Conservation (phyloP, 139 green algal species). For the Chlorella sorokiniana region DNA sequence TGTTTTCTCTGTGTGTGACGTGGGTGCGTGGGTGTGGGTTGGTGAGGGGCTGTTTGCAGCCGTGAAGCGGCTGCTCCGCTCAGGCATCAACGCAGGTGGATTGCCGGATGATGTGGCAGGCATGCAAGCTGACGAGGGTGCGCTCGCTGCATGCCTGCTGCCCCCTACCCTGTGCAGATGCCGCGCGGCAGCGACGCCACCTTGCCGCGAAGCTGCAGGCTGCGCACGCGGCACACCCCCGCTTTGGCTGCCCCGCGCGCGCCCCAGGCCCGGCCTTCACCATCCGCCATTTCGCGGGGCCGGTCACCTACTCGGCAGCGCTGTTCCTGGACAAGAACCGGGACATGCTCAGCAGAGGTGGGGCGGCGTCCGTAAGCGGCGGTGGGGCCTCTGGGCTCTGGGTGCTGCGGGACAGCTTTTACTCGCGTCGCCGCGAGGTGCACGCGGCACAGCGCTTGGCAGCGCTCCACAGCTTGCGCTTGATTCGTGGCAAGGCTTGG, state of each 20-base stretch:
- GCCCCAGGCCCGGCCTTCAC: slow-evolving; percentile 63
- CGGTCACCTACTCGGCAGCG: slow-evolving; percentile 62
- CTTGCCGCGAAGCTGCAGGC: slow-evolving; percentile 53
- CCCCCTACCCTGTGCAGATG: not conserved
- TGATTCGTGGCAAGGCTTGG: too few relatives aligned
- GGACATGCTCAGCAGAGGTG: slow-evolving; percentile 59
- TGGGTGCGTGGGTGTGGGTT: too few relatives aligned
- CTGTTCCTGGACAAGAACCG: slow-evolving; percentile 88
- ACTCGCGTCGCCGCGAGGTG: too few relatives aligned
- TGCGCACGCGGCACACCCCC: slow-evolving; percentile 47
- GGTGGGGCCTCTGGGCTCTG: too few relatives aligned
- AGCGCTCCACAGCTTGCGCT: too few relatives aligned
- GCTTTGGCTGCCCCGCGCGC: slow-evolving; percentile 60
- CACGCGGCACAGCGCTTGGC: too few relatives aligned
- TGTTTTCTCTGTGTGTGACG: too few relatives aligned
- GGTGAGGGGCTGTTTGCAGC: not conserved
- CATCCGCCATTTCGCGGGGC: slow-evolving; percentile 82
- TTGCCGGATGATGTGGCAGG: not conserved
- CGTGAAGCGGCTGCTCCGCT: not conserved
- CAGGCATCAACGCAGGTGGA: not conserved
- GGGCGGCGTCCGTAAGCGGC: too few relatives aligned
- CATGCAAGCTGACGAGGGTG: not conserved
- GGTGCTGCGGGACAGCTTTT: too few relatives aligned
- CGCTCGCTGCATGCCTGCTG: not conserved
- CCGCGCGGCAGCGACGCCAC: slow-evolving; percentile 52